phyloP scores from a whole-genome alignment of 1,284 basidiomycete genomes.

The Malassezia arunalokei region DNA sequence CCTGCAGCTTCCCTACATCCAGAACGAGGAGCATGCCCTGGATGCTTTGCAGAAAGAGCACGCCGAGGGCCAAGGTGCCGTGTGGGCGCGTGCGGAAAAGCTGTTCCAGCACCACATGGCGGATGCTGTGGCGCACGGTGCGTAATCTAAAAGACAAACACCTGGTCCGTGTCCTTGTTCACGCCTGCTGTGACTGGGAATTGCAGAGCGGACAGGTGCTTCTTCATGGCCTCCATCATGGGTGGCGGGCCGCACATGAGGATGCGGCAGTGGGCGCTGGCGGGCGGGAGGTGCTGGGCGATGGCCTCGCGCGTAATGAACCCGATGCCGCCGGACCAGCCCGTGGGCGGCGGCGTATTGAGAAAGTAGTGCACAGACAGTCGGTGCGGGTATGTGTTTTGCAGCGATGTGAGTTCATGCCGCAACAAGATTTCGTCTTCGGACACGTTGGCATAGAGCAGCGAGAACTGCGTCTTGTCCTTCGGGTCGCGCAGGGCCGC shows the following conservation, averaged over 20 bases:
- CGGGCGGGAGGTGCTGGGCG: constrained; percentile 50
- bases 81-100: constrained; percentile 82
- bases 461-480: constrained; percentile 74
- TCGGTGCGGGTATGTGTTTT: constrained; percentile 52
- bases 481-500: constrained; percentile 71
- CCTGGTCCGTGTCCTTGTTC: constrained; percentile 54
- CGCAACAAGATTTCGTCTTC: constrained; percentile 56
- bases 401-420: constrained; percentile 70
- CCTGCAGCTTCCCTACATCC: constrained; percentile 33
- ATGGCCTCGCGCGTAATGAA: constrained; percentile 94
- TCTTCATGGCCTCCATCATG: constrained; percentile 95
- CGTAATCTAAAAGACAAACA: constrained; percentile 16
- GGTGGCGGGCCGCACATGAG: constrained; percentile 64
- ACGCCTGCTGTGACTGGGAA: constrained; percentile 79
- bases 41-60: constrained; percentile 20
- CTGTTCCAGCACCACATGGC: constrained; percentile 68
- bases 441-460: constrained; percentile 88
- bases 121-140: constrained; percentile 35
- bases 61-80: constrained; percentile 48
- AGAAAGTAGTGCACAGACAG: constrained; percentile 79
- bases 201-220: constrained; percentile 71
- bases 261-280: constrained; percentile 44
- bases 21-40: constrained; percentile 20
- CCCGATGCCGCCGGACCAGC: constrained; percentile 75
- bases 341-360: constrained; percentile 69